phyloP scores from a whole-genome alignment of 306 rosid species.

The Castanea crenata region DNA sequence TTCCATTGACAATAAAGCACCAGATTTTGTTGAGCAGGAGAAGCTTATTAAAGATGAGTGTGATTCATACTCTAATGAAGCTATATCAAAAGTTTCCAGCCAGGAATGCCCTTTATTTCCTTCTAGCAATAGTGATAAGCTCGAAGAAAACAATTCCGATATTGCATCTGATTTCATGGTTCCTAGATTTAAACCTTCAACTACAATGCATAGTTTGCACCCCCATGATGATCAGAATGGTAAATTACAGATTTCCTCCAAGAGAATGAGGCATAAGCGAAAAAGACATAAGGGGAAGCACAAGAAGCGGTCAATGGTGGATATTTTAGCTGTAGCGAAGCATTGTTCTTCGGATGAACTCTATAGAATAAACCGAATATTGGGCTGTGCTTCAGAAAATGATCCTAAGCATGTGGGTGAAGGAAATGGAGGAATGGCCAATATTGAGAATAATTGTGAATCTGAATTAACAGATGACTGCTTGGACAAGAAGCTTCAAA shows the following conservation, averaged over 20 bases:
- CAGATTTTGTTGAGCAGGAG: slow-evolving; percentile 10
- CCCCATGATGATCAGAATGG: not conserved
- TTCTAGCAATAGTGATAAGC: not conserved
- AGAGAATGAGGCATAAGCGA: slow-evolving; percentile 25
- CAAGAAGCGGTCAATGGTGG: slow-evolving; percentile 52
- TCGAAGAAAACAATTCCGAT: slow-evolving; percentile 27
- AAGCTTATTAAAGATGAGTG: slow-evolving; percentile 12
- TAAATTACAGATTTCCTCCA: slow-evolving; percentile 9
- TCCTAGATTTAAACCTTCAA: slow-evolving; percentile 16
- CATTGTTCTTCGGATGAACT: slow-evolving; percentile 41
- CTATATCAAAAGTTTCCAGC: slow-evolving; percentile 27
- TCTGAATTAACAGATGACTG: slow-evolving; percentile 29
- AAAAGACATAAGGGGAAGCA: slow-evolving; percentile 33
- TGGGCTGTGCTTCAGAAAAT: not conserved
- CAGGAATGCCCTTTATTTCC: slow-evolving; percentile 21
- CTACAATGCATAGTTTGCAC: slow-evolving; percentile 8
- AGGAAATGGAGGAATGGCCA: slow-evolving; percentile 12
- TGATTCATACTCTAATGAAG: slow-evolving; percentile 19
- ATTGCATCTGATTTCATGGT: slow-evolving; percentile 22
- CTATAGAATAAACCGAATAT: slow-evolving; percentile 31
- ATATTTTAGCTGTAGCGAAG: slow-evolving; percentile 47
- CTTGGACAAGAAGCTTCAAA: slow-evolving; percentile 21
- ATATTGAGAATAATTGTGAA: slow-evolving; percentile 26
- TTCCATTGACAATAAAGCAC: slow-evolving; percentile 13
- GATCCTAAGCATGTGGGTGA: slow-evolving; percentile 27